These are phyloP conservation scores for Apostasia ramifera DNA, from an alignment of 106 monocot genomes.

Conservation along the genomic window DNA sequence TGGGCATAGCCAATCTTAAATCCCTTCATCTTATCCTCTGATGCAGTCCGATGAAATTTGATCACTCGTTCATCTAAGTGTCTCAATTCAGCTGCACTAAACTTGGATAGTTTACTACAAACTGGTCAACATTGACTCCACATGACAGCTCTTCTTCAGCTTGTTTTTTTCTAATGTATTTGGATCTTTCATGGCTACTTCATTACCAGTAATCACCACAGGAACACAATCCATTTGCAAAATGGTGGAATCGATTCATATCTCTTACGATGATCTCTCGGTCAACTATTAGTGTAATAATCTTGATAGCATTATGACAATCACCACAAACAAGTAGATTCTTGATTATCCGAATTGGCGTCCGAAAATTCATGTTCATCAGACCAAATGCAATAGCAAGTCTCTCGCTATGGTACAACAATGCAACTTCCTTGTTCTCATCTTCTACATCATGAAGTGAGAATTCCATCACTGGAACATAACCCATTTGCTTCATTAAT, in stretches of 20 bases:
- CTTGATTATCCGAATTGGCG: constrained; percentile 30
- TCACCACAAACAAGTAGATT: constrained; percentile 42
- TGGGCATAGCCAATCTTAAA: no score
- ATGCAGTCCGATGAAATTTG: no score
- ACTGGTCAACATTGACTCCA: no score
- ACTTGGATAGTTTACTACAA: no score
- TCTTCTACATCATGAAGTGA: constrained; percentile 65
- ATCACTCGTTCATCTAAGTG: no score
- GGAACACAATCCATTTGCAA: constrained; percentile 27
- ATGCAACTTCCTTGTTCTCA: constrained; percentile 48
- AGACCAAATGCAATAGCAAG: constrained; percentile 57
- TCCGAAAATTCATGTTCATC: constrained; percentile 27
- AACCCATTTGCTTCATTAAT: constrained; percentile 40
- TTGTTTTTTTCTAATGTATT: no score
- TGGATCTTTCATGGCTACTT: no score
- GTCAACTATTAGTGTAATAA: constrained; percentile 22
- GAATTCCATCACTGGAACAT: constrained; percentile 41
- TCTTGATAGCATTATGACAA: constrained; percentile 45
- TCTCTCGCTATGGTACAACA: constrained; percentile 55
- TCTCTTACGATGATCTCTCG: constrained; percentile 35
- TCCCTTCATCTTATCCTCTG: no score
- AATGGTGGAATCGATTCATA: constrained; percentile 45
- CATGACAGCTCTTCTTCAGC: no score
- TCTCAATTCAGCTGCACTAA: no score
- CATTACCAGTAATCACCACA: constrained; percentile 10